These are phyloP conservation scores for Diaporthe vexans DNA, from an alignment of 2,329 filamentous ascomycete species.

Conservation along the genomic window DNA sequence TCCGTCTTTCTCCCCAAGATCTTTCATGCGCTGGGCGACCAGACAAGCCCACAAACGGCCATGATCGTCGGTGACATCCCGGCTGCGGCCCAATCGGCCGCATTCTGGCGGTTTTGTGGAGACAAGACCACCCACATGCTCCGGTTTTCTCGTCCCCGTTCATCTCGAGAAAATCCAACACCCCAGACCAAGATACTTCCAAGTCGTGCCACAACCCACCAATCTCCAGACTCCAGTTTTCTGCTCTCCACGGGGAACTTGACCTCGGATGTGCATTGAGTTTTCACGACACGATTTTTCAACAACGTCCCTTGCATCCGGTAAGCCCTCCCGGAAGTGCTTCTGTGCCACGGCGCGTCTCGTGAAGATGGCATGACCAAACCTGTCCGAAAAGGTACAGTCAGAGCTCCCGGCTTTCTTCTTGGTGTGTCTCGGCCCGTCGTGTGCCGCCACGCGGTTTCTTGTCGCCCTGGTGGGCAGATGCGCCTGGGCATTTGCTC, in stretches of 20 bases:
- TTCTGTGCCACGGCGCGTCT: constrained; percentile 12
- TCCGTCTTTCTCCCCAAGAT: constrained; percentile 34
- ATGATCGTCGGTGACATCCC: constrained; percentile 34
- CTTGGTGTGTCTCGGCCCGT: neutral
- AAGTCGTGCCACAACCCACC: constrained; percentile 25
- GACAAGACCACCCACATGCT: constrained; percentile 15
- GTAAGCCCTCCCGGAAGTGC: neutral
- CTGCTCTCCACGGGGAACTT: constrained; percentile 34
- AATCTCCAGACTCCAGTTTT: constrained; percentile 38
- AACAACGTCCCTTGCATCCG: neutral
- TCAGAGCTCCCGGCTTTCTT: neutral
- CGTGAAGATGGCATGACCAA: constrained; percentile 23
- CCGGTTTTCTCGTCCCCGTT: constrained; percentile 3
- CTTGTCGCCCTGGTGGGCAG: constrained; percentile 8
- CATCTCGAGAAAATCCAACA: constrained; percentile 3
- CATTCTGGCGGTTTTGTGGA: constrained; percentile 31
- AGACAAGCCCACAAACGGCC: neutral
- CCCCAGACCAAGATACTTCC: neutral
- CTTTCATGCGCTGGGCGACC: constrained; percentile 2
- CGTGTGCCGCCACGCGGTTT: constrained; percentile 7
- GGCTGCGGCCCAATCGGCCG: constrained; percentile 20
- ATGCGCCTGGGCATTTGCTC: neutral
- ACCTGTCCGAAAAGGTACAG: neutral
- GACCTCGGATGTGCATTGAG: neutral
- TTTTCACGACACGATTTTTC: neutral